Conservation (phyloP, 2,329 filamentous ascomycete genomes). For the Cercospora zeina region DNA sequence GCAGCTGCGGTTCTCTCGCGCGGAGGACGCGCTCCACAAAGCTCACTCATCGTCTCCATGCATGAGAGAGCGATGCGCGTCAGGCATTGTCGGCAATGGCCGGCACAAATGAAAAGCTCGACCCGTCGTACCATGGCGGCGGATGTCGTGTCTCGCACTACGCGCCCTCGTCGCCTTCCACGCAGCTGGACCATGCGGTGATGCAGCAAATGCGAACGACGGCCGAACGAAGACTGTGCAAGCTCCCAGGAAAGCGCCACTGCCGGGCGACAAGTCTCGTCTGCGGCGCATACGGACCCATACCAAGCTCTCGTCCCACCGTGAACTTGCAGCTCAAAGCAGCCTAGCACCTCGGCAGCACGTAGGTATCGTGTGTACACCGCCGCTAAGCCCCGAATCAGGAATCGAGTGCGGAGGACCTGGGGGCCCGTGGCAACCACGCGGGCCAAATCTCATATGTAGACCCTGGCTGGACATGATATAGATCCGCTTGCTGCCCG, state of each 20-base stretch:
- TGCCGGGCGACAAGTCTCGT: neutral
- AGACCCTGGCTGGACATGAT: slow-evolving; percentile 16
- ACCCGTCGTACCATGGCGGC: neutral
- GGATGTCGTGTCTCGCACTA: neutral
- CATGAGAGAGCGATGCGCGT: slow-evolving; percentile 8
- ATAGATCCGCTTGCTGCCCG: slow-evolving; percentile 10
- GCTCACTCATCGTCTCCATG: slow-evolving; percentile 14
- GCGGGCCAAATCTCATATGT: slow-evolving; percentile 17
- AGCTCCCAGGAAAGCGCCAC: neutral
- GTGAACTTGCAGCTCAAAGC: neutral
- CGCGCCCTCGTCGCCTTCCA: neutral
- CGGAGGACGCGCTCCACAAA: neutral
- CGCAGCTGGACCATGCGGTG: neutral
- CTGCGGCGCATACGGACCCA: slow-evolving; percentile 5
- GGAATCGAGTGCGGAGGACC: slow-evolving; percentile 25
- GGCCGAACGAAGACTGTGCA: slow-evolving; percentile 6
- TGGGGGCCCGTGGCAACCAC: slow-evolving; percentile 19
- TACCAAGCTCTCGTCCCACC: slow-evolving; percentile 6
- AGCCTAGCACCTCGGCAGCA: slow-evolving; percentile 15
- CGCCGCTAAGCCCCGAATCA: slow-evolving; percentile 20
- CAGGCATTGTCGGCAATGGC: slow-evolving; percentile 15
- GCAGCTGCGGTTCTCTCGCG: neutral
- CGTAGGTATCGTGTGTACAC: slow-evolving; percentile 13
- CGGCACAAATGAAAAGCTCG: slow-evolving; percentile 10
- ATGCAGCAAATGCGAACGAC: neutral